These are phyloP conservation scores for Penicillium sumatraense DNA, from an alignment of 2,329 filamentous ascomycete genomes.

Conservation along the genomic window DNA sequence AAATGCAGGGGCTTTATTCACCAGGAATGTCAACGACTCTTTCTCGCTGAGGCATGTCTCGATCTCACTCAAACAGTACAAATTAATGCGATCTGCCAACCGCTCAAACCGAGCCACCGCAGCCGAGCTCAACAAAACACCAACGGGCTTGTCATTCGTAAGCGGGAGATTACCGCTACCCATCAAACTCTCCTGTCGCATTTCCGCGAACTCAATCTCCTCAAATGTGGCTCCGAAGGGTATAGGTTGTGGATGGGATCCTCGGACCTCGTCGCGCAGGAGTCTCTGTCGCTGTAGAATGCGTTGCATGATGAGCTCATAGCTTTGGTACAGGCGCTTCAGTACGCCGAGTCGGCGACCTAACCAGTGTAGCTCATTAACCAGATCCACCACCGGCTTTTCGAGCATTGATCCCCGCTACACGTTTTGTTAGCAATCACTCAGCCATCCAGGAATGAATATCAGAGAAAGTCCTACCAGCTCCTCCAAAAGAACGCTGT, in stretches of 20 bases:
- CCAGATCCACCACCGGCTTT: slow-evolving; percentile 49
- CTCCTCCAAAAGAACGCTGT: slow-evolving; percentile 53
- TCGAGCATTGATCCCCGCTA: slow-evolving; percentile 61
- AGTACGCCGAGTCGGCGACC: slow-evolving; percentile 65
- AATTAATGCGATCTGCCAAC: slow-evolving; percentile 62
- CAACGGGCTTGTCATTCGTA: slow-evolving; percentile 35
- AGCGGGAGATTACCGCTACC: slow-evolving; percentile 27
- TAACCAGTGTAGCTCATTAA: slow-evolving; percentile 61
- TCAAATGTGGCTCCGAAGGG: slow-evolving; percentile 26
- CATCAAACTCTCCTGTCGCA: slow-evolving; percentile 36
- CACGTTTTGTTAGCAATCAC: slow-evolving; percentile 9
- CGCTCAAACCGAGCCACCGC: slow-evolving; percentile 64
- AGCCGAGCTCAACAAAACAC: slow-evolving; percentile 49
- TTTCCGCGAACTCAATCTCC: slow-evolving; percentile 45
- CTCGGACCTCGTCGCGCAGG: slow-evolving; percentile 41
- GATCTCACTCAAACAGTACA: slow-evolving; percentile 67
- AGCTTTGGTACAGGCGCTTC: slow-evolving; percentile 65
- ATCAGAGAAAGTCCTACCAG: slow-evolving; percentile 46
- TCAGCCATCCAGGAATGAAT: not conserved
- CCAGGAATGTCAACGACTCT: slow-evolving; percentile 70
- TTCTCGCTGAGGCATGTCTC: slow-evolving; percentile 71
- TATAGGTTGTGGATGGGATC: slow-evolving; percentile 20
- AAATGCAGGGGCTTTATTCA: slow-evolving; percentile 39
- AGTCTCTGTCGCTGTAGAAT: slow-evolving; percentile 58
- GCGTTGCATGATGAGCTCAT: slow-evolving; percentile 66